Percentiles rank a stretch among this genome's conserved stretches.
Evolutionary conservation across 1,284 basidiomycete genomes (phyloP).

Genomic region (Bondarzewia mesenterica): DNA sequence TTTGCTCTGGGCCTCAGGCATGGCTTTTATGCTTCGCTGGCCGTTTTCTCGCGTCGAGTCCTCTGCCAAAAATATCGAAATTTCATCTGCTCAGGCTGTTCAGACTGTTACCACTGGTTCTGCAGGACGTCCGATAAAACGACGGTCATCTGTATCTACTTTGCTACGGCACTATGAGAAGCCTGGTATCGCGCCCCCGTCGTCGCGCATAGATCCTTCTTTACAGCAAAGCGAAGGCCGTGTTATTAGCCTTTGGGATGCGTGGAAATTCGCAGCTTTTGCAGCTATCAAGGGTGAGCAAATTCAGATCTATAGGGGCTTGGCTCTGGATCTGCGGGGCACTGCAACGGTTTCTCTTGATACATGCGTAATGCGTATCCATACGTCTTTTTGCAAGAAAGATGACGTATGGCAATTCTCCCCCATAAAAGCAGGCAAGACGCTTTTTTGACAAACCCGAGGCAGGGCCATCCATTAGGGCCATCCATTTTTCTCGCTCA

Average conservation of each 20-base stretch:
- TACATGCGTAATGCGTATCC: too few relatives aligned
- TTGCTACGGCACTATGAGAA: slow-evolving; percentile 55
- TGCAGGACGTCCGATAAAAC: neutral
- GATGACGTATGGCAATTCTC: too few relatives aligned
- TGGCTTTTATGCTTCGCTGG: slow-evolving; percentile 18
- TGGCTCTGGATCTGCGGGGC: neutral
- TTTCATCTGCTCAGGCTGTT: neutral
- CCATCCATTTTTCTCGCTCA: neutral
- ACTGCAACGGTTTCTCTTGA: too few relatives aligned
- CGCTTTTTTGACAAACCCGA: too few relatives aligned
- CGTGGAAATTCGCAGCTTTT: slow-evolving; percentile 61
- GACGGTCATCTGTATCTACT: slow-evolving; percentile 11
- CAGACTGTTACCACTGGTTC: neutral
- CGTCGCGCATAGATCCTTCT: slow-evolving; percentile 60
- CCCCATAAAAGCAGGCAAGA: too few relatives aligned
- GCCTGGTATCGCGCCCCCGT: slow-evolving; percentile 61
- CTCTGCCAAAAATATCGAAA: neutral
- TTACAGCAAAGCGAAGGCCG: slow-evolving; percentile 45
- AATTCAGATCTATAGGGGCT: neutral
- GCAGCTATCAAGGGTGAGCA: slow-evolving; percentile 57
- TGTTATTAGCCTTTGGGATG: slow-evolving; percentile 54
- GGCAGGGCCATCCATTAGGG: neutral
- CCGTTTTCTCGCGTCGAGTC: slow-evolving; percentile 18
- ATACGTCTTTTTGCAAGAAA: too few relatives aligned
- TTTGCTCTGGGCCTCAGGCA: slow-evolving; percentile 1